These are phyloP conservation scores for Calonectria hawksworthii DNA, from an alignment of 2,329 filamentous ascomycete genomes.

Conservation along the genomic window DNA sequence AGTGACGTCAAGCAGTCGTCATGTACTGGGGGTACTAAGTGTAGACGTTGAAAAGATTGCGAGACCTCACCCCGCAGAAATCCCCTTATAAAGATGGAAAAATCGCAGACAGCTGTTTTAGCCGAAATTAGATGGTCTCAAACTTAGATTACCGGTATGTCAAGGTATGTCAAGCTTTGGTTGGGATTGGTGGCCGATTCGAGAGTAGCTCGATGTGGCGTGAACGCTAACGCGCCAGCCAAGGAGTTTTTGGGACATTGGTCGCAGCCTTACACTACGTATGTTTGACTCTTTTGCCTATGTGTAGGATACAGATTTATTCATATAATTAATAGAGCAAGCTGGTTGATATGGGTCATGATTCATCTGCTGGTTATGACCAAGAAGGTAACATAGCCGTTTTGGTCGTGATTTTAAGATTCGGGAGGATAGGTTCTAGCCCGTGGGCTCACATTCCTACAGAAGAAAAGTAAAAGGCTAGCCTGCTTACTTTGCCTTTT, in stretches of 20 bases:
- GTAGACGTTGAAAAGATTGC: not conserved
- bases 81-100: not conserved
- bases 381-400: no score
- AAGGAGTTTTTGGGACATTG: not conserved
- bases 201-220: not conserved
- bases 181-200: not conserved
- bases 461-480: no score
- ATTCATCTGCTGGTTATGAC: no score
- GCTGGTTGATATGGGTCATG: no score
- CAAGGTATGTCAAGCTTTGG: not conserved
- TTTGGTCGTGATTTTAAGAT: no score
- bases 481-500: no score
- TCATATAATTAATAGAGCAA: no score
- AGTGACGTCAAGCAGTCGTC: not conserved
- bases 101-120: not conserved
- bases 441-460: no score
- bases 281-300: no score
- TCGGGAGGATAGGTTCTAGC: no score
- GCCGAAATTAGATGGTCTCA: not conserved
- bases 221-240: not conserved
- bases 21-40: not conserved
- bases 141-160: not conserved
- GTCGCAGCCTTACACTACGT: not conserved
- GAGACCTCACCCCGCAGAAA: not conserved
- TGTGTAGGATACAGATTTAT: no score